These are phyloP conservation scores for Rhytidhysteron rufulum DNA, from an alignment of 2,329 filamentous ascomycete species.

Conservation along the genomic window DNA sequence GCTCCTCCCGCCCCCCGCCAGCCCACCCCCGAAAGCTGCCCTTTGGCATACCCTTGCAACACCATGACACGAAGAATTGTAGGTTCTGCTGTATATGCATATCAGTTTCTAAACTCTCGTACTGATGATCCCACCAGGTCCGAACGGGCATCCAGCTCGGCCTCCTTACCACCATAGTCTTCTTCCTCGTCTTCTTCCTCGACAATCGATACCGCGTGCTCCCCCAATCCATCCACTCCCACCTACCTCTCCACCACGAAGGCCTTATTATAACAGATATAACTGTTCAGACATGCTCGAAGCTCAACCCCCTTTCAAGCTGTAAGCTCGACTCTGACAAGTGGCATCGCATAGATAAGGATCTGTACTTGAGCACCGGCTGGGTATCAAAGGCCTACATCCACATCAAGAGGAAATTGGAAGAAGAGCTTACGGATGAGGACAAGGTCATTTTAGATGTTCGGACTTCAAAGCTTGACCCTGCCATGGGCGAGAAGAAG, in stretches of 20 bases:
- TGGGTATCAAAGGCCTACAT: slow-evolving; percentile 77
- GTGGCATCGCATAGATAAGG: slow-evolving; percentile 87
- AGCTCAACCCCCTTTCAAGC: slow-evolving; percentile 67
- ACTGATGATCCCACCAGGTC: no score
- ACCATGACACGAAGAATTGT: slow-evolving; percentile 40
- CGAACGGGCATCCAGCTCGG: slow-evolving; percentile 72
- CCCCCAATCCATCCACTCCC: slow-evolving; percentile 78
- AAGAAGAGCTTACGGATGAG: slow-evolving; percentile 70
- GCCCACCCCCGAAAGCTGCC: not conserved
- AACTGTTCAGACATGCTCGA: slow-evolving; percentile 71
- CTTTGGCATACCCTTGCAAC: not conserved
- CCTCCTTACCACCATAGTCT: slow-evolving; percentile 58
- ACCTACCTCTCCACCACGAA: slow-evolving; percentile 76
- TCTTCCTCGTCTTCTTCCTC: slow-evolving; percentile 73
- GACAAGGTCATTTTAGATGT: slow-evolving; percentile 81
- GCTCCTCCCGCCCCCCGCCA: not conserved
- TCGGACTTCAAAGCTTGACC: slow-evolving; percentile 68
- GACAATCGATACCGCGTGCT: slow-evolving; percentile 86
- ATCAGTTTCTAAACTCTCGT: slow-evolving; percentile 10
- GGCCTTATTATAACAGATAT: slow-evolving; percentile 85
- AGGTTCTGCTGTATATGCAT: slow-evolving; percentile 7
- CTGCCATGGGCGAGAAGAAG: slow-evolving; percentile 54
- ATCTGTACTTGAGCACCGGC: slow-evolving; percentile 72
- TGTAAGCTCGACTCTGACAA: slow-evolving; percentile 68
- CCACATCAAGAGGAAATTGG: slow-evolving; percentile 77